phyloP scores from a whole-genome alignment of 495 filamentous ascomycete species.

The Niebla homalea region DNA sequence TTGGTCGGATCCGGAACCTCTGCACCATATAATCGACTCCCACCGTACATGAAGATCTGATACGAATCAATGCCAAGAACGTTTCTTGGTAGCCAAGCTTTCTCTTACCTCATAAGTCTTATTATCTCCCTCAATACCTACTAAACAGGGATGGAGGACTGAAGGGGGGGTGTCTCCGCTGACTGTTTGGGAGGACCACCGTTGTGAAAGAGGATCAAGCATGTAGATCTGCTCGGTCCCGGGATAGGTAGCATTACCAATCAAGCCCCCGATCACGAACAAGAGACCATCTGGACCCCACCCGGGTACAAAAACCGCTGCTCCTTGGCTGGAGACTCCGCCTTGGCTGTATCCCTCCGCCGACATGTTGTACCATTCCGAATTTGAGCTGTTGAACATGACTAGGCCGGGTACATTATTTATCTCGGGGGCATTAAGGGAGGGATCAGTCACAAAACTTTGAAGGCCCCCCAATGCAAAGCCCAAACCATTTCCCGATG shows the following conservation, averaged over 20 bases:
- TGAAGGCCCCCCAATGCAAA: slow-evolving; percentile 1
- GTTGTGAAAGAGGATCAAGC: slow-evolving; percentile 23
- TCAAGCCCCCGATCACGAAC: slow-evolving; percentile 23
- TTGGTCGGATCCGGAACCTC: no score
- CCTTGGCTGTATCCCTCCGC: slow-evolving; percentile 14
- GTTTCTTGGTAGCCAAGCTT: slow-evolving; percentile 8
- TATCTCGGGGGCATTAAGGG: not conserved
- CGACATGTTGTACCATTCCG: slow-evolving; percentile 22
- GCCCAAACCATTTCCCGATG: slow-evolving; percentile 18
- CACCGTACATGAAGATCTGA: slow-evolving; percentile 1
- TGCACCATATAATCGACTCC: no score
- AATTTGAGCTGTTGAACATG: slow-evolving; percentile 22
- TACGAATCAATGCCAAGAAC: slow-evolving; percentile 12
- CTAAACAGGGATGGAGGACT: slow-evolving; percentile 17
- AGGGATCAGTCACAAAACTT: slow-evolving; percentile 1
- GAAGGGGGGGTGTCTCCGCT: slow-evolving; percentile 16
- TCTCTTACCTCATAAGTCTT: slow-evolving; percentile 24
- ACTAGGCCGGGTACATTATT: slow-evolving; percentile 17
- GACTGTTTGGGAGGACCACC: slow-evolving; percentile 22
- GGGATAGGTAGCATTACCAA: slow-evolving; percentile 8
- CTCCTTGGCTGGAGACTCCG: slow-evolving; percentile 19
- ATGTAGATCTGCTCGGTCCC: slow-evolving; percentile 20
- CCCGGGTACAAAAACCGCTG: slow-evolving; percentile 22
- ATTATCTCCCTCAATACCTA: slow-evolving; percentile 19
- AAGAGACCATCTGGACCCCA: slow-evolving; percentile 25